A percentile compares a stretch with the other conserved stretches of the same genome.
Conservation (phyloP, 2,329 filamentous ascomycete genomes). For the Fusarium equiseti region DNA sequence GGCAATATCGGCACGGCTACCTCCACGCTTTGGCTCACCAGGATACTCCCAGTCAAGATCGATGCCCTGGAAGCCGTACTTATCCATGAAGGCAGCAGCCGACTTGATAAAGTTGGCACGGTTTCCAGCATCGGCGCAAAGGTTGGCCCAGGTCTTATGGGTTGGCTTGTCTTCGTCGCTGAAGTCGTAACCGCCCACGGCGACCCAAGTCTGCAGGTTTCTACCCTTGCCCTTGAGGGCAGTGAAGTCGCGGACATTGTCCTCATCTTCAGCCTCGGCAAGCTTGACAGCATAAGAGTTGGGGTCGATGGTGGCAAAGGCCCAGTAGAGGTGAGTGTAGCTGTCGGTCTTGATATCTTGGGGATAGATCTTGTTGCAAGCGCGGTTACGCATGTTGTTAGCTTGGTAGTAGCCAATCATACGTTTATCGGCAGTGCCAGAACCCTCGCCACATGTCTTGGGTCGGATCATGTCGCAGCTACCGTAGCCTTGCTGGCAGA, state of each 20-base stretch:
- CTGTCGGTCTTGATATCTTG: slow-evolving; percentile 38
- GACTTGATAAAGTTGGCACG: slow-evolving; percentile 55
- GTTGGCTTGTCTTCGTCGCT: slow-evolving; percentile 49
- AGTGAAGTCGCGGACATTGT: slow-evolving; percentile 22
- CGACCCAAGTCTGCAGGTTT: slow-evolving; percentile 52
- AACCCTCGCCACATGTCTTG: slow-evolving; percentile 43
- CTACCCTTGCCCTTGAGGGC: slow-evolving; percentile 39
- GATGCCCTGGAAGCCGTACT: slow-evolving; percentile 49
- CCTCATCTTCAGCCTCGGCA: neutral
- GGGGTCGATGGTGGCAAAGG: slow-evolving; percentile 52
- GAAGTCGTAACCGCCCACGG: slow-evolving; percentile 58
- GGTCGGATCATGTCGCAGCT: slow-evolving; percentile 37
- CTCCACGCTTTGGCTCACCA: slow-evolving; percentile 50
- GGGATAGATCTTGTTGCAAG: slow-evolving; percentile 44
- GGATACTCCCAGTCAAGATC: slow-evolving; percentile 64
- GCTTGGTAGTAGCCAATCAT: slow-evolving; percentile 51
- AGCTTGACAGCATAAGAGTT: slow-evolving; percentile 43
- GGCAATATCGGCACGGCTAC: slow-evolving; percentile 49
- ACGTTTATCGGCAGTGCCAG: slow-evolving; percentile 46
- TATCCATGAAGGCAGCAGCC: slow-evolving; percentile 33
- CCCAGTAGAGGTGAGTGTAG: slow-evolving; percentile 49
- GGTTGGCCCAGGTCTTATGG: slow-evolving; percentile 45
- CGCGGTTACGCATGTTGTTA: slow-evolving; percentile 27
- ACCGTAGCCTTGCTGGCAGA: slow-evolving; percentile 54
- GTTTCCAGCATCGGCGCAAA: slow-evolving; percentile 40